Conservation (phyloP, 306 rosid species). For the Gastrolobium bilobum region DNA sequence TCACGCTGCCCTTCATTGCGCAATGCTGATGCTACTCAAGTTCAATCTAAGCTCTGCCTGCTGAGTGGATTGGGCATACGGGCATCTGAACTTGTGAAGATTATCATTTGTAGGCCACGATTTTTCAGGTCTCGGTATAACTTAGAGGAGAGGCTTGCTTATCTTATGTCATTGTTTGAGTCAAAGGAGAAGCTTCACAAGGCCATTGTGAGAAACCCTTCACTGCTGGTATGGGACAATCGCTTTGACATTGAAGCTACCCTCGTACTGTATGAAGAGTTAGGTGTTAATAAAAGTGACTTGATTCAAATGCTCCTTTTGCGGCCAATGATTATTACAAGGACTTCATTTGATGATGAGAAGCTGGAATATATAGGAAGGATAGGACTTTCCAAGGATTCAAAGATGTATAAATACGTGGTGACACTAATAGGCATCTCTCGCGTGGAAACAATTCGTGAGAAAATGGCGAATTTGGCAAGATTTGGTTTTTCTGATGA, state of each 20-base stretch:
- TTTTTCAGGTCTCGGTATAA: conserved; percentile 53
- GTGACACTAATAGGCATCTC: conserved; percentile 79
- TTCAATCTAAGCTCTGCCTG: conserved; percentile 62
- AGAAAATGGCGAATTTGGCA: conserved; percentile 64
- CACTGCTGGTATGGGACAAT: conserved; percentile 61
- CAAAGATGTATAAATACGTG: conserved; percentile 74
- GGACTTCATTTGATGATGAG: conserved; percentile 77
- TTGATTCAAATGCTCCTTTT: conserved; percentile 65
- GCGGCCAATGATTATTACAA: conserved; percentile 69
- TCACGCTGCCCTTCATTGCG: conserved; percentile 55
- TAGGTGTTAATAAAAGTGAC: conserved; percentile 70
- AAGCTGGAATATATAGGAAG: conserved; percentile 68
- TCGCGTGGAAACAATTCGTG: conserved; percentile 69
- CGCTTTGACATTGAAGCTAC: conserved; percentile 52
- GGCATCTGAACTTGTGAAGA: conserved; percentile 68
- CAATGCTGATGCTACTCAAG: conserved; percentile 48
- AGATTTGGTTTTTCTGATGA: conserved; percentile 76
- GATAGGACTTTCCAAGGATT: conserved; percentile 60
- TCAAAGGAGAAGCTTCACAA: conserved; percentile 65
- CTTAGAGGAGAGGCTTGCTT: conserved; percentile 66
- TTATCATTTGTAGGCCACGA: conserved; percentile 70
- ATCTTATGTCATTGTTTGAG: conserved; percentile 67
- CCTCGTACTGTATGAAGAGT: conserved; percentile 57
- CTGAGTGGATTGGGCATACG: conserved; percentile 64
- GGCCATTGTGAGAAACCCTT: conserved; percentile 81